Conservation (phyloP, 106 monocot species). For the Allium cepa region DNA sequence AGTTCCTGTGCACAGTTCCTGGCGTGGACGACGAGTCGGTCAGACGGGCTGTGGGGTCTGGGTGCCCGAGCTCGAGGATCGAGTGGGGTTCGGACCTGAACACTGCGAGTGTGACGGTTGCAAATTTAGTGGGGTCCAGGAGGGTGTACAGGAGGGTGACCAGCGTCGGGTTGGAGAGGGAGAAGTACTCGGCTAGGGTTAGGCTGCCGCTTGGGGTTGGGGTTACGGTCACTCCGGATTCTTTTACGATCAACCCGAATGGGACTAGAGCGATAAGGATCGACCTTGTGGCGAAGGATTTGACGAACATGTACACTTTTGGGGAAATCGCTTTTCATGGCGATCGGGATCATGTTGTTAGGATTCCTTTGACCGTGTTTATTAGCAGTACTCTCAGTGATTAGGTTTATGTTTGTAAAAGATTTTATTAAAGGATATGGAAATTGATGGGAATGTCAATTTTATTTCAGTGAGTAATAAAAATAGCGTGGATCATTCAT, state of each 20-base stretch:
- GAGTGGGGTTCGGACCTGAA: conserved; percentile 71
- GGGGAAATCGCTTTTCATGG: conserved; percentile 57
- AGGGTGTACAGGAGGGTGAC: conserved; percentile 47
- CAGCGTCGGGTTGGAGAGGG: conserved; percentile 26
- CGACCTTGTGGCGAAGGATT: conserved; percentile 27
- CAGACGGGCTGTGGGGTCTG: conserved; percentile 34
- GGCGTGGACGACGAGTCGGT: conserved; percentile 50
- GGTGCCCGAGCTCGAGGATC: conserved; percentile 28
- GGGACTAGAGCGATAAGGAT: conserved; percentile 35
- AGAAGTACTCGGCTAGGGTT: conserved; percentile 44
- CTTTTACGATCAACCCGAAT: conserved; percentile 29
- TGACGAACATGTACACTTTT: conserved; percentile 29
- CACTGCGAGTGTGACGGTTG: conserved; percentile 50
- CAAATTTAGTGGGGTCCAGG: conserved; percentile 47
- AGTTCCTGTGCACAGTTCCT: conserved; percentile 61
- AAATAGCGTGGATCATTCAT: too few species aligned
- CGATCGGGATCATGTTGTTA: conserved; percentile 42
- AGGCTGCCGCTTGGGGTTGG: conserved; percentile 40
- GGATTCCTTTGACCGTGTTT: conserved; percentile 50
- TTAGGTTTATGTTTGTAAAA: not conserved
- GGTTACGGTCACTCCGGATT: conserved; percentile 36
- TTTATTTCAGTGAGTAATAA: too few species aligned
- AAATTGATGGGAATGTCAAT: too few species aligned
- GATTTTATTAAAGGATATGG: too few species aligned
- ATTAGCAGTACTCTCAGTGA: conserved; percentile 29